These are phyloP conservation scores for Athelia psychrophila DNA, from an alignment of 1,284 basidiomycete genomes.

Conservation along the genomic window DNA sequence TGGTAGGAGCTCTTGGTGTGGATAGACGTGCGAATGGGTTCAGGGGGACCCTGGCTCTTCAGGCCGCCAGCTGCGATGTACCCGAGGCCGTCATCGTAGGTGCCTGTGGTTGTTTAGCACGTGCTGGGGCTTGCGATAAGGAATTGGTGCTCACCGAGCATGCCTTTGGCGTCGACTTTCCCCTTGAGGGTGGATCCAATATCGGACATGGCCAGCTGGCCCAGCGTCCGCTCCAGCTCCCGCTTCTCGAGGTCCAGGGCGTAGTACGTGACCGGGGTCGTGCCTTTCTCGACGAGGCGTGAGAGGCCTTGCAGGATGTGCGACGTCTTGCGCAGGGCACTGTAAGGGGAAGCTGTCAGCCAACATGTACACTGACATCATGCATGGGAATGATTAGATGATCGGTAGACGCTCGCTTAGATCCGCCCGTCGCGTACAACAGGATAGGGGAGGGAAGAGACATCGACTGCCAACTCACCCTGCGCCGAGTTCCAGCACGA, in stretches of 20 bases:
- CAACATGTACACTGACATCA: constrained; percentile 5
- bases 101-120: constrained; percentile 24
- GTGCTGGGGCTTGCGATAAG: neutral
- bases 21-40: constrained; percentile 5
- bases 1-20: constrained; percentile 9
- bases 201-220: constrained; percentile 60
- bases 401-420: neutral
- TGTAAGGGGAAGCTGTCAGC: constrained; percentile 27
- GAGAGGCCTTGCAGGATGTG: constrained; percentile 81
- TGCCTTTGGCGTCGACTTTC: constrained; percentile 74
- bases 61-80: constrained; percentile 64
- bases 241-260: constrained; percentile 90
- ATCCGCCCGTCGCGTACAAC: neutral
- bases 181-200: constrained; percentile 66
- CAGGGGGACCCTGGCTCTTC: constrained; percentile 15
- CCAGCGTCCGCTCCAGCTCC: constrained; percentile 83
- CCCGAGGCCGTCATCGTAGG: constrained; percentile 81
- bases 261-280: constrained; percentile 75
- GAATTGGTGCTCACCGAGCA: constrained; percentile 66
- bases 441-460: neutral
- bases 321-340: constrained; percentile 88
- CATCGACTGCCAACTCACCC: constrained; percentile 54
- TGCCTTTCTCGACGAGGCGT: constrained; percentile 35
- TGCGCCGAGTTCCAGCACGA: constrained; percentile 84
- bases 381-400: constrained; percentile 3